phyloP scores from a whole-genome alignment of 2,329 filamentous ascomycete species.

The Aureobasidium zeae region DNA sequence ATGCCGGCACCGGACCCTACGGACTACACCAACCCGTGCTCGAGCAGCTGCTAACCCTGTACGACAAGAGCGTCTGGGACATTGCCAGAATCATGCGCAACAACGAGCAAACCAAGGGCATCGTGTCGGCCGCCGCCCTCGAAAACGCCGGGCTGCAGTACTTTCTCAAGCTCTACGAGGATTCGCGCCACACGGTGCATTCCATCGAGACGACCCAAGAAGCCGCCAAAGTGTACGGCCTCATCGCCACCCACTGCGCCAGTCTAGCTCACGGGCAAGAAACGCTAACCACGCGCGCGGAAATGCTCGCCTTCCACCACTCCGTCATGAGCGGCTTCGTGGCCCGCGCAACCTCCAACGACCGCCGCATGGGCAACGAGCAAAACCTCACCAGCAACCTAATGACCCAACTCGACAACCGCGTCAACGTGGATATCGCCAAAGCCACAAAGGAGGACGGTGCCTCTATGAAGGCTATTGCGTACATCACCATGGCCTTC shows the following conservation, averaged over 20 bases:
- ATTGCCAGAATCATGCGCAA: not conserved
- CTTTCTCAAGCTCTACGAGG: not conserved
- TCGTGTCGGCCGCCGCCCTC: not conserved
- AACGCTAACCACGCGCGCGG: not conserved
- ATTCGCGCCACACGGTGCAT: slow-evolving; percentile 1
- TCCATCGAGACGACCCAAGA: slow-evolving; percentile 9
- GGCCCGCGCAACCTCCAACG: slow-evolving; percentile 1
- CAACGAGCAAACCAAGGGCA: slow-evolving; percentile 1
- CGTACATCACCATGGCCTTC: slow-evolving; percentile 32
- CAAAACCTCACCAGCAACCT: slow-evolving; percentile 22
- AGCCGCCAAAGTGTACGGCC: not conserved
- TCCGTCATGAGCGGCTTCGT: slow-evolving; percentile 4
- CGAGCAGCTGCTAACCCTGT: not conserved
- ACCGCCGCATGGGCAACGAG: slow-evolving; percentile 4
- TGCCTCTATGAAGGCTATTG: slow-evolving; percentile 34
- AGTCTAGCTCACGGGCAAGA: not conserved
- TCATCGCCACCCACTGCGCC: slow-evolving; percentile 1
- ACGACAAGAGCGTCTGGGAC: slow-evolving; percentile 4
- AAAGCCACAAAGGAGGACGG: slow-evolving; percentile 29
- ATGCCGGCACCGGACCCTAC: not conserved
- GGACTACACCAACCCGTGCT: not conserved
- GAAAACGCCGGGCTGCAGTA: not conserved
- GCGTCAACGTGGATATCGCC: slow-evolving; percentile 8
- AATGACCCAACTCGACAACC: slow-evolving; percentile 32
- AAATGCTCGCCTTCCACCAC: slow-evolving; percentile 1